Conservation (phyloP, 2,329 filamentous ascomycete genomes). For the Ophiosphaerella herpotricha region DNA sequence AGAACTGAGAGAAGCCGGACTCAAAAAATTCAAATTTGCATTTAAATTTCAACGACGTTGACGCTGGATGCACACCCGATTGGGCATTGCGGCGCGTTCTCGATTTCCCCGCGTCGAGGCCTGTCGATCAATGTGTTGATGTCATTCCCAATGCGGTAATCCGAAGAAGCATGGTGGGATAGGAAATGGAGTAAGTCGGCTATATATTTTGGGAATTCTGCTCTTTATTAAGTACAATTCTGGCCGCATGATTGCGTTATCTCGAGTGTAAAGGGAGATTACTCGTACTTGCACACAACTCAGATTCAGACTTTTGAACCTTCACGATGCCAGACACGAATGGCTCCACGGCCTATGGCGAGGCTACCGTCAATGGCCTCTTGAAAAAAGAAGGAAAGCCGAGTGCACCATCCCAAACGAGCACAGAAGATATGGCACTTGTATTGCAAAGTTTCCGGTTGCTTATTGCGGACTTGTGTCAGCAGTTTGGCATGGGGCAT, state of each 20-base stretch:
- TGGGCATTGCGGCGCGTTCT: no score
- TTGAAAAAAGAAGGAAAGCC: conserved; percentile 20
- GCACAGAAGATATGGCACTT: conserved; percentile 32
- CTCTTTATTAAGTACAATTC: not conserved
- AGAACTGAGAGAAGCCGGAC: no score
- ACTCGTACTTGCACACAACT: not conserved
- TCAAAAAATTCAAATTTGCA: no score
- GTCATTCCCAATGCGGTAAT: conserved; percentile 4
- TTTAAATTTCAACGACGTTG: no score
- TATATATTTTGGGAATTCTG: not conserved
- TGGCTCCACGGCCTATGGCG: conserved; percentile 19
- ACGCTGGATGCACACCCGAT: no score
- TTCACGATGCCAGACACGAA: not conserved
- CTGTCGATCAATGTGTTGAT: not conserved
- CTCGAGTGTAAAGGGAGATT: not conserved
- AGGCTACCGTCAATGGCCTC: conserved; percentile 16
- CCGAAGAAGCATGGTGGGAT: not conserved
- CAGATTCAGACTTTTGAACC: no score
- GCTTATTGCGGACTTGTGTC: conserved; percentile 68
- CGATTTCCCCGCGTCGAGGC: conserved; percentile 1
- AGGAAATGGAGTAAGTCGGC: not conserved
- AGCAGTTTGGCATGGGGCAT: conserved; percentile 67
- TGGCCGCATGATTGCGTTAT: not conserved
- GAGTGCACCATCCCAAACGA: conserved; percentile 15
- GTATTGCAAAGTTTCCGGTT: conserved; percentile 65